phyloP scores from a whole-genome alignment of 148 eudicot species.

The Hydrangea macrophylla region DNA sequence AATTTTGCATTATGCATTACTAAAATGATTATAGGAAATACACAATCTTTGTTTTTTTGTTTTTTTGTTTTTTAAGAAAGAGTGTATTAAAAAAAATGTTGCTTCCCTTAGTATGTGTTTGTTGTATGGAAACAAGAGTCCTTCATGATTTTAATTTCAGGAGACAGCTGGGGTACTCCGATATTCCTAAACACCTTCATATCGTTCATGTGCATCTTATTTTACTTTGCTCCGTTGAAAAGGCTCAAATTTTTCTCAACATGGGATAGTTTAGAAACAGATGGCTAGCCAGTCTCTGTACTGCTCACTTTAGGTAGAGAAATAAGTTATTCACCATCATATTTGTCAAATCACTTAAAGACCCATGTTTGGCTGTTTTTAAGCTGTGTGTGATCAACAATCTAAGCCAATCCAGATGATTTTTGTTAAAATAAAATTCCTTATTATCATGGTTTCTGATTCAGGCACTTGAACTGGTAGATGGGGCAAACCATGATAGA shows the following conservation, averaged over 20 bases:
- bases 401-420: background rate
- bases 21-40: too few species aligned
- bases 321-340: background rate
- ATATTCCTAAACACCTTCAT: background rate
- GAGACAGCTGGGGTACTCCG: background rate
- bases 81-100: too few species aligned
- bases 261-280: background rate
- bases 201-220: background rate
- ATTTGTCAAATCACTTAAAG: background rate
- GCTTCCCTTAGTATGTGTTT: too few species aligned
- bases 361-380: background rate
- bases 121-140: background rate
- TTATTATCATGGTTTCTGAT: background rate
- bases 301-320: background rate
- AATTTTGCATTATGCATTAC: too few species aligned
- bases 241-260: too few species aligned
- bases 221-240: background rate
- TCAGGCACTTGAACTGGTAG: conserved; percentile 36
- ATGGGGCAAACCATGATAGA: conserved; percentile 14
- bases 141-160: background rate
- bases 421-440: background rate
- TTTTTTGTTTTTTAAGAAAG: too few species aligned
- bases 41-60: too few species aligned
- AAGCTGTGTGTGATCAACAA: too few species aligned
- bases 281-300: background rate